Conservation (phyloP, 78 protist species). For the Emiliania huxleyi region DNA sequence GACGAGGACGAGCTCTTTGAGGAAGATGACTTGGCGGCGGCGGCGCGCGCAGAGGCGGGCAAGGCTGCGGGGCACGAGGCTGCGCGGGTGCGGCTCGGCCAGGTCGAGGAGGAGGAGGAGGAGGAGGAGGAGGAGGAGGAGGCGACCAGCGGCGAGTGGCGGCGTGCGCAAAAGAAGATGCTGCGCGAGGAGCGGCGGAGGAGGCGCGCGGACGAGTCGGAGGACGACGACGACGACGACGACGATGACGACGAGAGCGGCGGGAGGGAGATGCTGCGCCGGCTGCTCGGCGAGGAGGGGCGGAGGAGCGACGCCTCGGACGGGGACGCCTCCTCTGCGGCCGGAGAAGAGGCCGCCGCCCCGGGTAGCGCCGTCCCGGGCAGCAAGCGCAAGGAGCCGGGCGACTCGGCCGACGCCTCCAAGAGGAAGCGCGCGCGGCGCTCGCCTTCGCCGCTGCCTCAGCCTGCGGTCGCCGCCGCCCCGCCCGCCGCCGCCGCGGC, state of each 20-base stretch:
- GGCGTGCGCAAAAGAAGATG: background rate
- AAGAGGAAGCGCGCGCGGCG: background rate
- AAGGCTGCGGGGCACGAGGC: background rate
- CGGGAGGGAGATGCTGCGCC: background rate
- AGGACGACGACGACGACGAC: background rate
- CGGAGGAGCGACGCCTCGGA: background rate
- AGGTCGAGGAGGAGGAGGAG: background rate
- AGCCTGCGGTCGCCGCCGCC: background rate
- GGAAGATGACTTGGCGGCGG: background rate
- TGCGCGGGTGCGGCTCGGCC: background rate
- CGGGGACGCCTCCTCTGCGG: background rate
- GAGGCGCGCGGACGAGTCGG: background rate
- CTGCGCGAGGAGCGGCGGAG: background rate
- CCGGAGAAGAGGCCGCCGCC: background rate
- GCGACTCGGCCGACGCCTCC: background rate
- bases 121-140: background rate
- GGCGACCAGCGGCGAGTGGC: background rate
- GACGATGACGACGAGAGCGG: background rate
- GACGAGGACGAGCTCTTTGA: background rate
- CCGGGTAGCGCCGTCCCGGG: background rate
- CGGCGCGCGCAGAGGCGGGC: background rate
- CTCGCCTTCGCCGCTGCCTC: too few species aligned
- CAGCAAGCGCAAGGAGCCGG: background rate
- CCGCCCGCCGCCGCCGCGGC: background rate
- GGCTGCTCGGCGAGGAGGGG: background rate